Conservation (phyloP, 2,329 filamentous ascomycete genomes). For the Phoma sp. region DNA sequence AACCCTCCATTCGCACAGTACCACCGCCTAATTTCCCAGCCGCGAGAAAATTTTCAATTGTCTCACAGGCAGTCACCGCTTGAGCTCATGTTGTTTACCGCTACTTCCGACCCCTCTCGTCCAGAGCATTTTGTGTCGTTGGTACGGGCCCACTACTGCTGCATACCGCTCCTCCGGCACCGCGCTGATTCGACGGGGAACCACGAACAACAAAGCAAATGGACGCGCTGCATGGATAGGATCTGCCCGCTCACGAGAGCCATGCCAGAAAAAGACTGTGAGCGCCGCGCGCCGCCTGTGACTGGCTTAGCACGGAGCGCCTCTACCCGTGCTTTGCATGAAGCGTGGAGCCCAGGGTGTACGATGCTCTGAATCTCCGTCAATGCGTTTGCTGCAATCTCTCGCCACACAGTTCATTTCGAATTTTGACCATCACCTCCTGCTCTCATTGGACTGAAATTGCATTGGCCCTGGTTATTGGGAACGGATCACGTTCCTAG, state of each 20-base stretch:
- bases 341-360: slow-evolving; percentile 32
- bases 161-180: slow-evolving; percentile 35
- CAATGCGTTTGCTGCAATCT: slow-evolving; percentile 41
- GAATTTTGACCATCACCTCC: slow-evolving; percentile 38
- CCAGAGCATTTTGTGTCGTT: slow-evolving; percentile 7
- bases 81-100: slow-evolving; percentile 45
- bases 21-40: slow-evolving; percentile 46
- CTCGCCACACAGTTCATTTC: slow-evolving; percentile 46
- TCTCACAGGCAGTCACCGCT: slow-evolving; percentile 42
- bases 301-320: slow-evolving; percentile 42
- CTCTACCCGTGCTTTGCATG: slow-evolving; percentile 46
- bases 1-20: slow-evolving; percentile 32
- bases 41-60: slow-evolving; percentile 42
- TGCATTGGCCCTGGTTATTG: slow-evolving; percentile 30
- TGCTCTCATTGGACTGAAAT: slow-evolving; percentile 38
- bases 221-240: slow-evolving; percentile 37
- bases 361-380: slow-evolving; percentile 36
- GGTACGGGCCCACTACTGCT: slow-evolving; percentile 37
- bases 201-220: slow-evolving; percentile 43
- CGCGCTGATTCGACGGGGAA: slow-evolving; percentile 40
- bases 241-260: slow-evolving; percentile 38
- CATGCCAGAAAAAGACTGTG: slow-evolving; percentile 38
- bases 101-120: slow-evolving; percentile 33
- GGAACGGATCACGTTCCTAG: slow-evolving; percentile 30
- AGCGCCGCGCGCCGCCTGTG: slow-evolving; percentile 28